Conservation (phyloP, 768 basidiomycete genomes). For the Trametes coccinea region DNA sequence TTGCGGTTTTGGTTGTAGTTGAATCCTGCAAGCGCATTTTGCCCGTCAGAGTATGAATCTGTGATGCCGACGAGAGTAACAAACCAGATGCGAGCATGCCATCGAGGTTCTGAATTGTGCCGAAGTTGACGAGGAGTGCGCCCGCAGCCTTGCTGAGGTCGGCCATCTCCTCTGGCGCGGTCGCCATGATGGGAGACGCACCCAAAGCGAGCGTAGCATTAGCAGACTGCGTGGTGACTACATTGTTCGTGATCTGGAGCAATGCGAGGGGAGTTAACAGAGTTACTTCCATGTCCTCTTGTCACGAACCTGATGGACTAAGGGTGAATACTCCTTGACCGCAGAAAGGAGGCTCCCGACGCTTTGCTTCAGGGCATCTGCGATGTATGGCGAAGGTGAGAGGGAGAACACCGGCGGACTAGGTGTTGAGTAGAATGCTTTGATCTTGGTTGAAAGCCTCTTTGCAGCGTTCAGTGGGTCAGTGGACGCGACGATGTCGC, state of each 20-base stretch:
- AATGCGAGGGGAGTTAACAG: neutral
- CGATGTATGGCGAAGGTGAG: constrained; percentile 26
- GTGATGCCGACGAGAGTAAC: neutral
- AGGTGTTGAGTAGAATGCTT: constrained; percentile 39
- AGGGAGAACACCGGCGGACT: constrained; percentile 25
- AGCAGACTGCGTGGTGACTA: constrained; percentile 87
- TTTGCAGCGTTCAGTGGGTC: constrained; percentile 55
- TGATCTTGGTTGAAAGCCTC: constrained; percentile 44
- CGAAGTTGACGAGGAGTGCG: constrained; percentile 84
- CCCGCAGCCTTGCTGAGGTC: constrained; percentile 68
- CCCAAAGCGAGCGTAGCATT: constrained; percentile 87
- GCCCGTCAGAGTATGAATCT: neutral
- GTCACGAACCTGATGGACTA: constrained; percentile 72
- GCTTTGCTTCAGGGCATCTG: constrained; percentile 40
- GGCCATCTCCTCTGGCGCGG: constrained; percentile 77
- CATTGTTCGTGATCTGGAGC: constrained; percentile 81
- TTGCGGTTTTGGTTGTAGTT: constrained; percentile 58
- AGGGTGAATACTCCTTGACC: constrained; percentile 57
- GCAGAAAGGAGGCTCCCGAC: constrained; percentile 52
- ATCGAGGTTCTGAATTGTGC: constrained; percentile 68
- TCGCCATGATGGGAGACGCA: constrained; percentile 94
- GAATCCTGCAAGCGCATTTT: constrained; percentile 6
- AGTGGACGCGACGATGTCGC: constrained; percentile 73
- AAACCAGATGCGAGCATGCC: constrained; percentile 77
- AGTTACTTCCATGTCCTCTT: too few relatives aligned